Base-by-base conservation (phyloP, 1,284 basidiomycete species). In the Termitomyces sp. region DNA sequence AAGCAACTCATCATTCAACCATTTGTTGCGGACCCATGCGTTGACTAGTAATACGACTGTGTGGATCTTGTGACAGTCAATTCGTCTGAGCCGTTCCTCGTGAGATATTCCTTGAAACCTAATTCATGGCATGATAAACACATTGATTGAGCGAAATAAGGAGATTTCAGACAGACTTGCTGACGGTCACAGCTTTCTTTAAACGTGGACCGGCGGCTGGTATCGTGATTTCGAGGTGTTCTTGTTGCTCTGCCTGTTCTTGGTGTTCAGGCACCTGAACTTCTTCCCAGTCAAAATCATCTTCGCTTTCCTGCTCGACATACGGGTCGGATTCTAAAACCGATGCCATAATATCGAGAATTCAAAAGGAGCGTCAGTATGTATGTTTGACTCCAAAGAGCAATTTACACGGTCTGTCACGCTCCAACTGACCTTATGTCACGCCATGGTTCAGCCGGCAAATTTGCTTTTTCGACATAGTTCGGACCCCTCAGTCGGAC, bases 1-100 rank as follows among this genome's bases (percentile, higher is more conserved):
- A 10, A 99, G 76, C 2, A 93, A 73, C 1, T 74, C 72, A 65
- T 98, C 90, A 58, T 93, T 94, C 17, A 94, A 69, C 90, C 91
- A 95, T 52, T 75, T 76, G 68, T 99, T 98, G 44, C 96, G 82
- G 13, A 85, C 73, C 33, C 79, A 73, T 3, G 89, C 87, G 64
- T 89, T 92, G 3, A 83, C 82, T 1, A 98, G 79, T 7, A 98
- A 77, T 13, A 82, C 73, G 4, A 97, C 73, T 2, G 90, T 90
- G 64, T 98, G 94, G 12, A 92, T 74, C 70, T 95, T 94, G 73
- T 97, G 94, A 53, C 83, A 84, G 56, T 88, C 81, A 41, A 94
- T 82, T 21, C 93, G 80, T 10, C 86, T 68, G 19, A 87, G 73
- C 10, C 92, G 81, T 65, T 94, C 89, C 8, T 80, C 79, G 54